Conservation (phyloP, 805 yeast genomes). For the Kuraishia borneana region DNA sequence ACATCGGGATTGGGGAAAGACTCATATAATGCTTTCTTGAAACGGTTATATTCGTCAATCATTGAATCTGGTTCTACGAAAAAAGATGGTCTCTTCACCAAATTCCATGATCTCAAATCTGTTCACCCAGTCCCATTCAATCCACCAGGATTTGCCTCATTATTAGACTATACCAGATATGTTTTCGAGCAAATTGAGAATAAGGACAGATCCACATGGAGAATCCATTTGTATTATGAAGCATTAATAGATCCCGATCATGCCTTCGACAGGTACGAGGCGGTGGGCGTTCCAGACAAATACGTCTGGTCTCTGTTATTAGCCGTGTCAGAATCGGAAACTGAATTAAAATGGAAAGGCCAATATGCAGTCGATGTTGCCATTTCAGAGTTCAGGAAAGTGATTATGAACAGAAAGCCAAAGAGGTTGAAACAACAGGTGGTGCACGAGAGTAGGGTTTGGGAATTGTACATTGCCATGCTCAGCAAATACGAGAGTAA, state of each 20-base stretch:
- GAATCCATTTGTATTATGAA: constrained; percentile 15
- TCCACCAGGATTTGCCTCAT: neutral
- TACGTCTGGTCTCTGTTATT: constrained; percentile 33
- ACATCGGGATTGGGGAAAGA: neutral
- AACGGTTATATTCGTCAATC: neutral
- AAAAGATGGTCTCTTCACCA: neutral
- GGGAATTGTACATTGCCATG: constrained; percentile 42
- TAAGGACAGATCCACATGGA: neutral
- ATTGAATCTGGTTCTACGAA: neutral
- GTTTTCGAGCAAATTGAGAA: neutral
- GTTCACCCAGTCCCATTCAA: neutral
- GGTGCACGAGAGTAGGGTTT: constrained; percentile 33
- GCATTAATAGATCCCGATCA: constrained; percentile 18
- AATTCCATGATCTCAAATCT: neutral
- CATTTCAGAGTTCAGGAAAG: constrained; percentile 38
- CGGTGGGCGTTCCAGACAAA: constrained; percentile 8
- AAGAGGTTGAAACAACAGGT: constrained; percentile 7
- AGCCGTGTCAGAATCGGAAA: constrained; percentile 25
- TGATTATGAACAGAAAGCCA: constrained; percentile 2
- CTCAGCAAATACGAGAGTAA: constrained; percentile 35
- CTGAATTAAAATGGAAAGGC: constrained; percentile 30
- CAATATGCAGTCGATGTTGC: constrained; percentile 50
- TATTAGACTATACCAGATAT: neutral
- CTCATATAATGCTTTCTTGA: neutral
- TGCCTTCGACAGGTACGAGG: constrained; percentile 16